Base-by-base conservation (phyloP, 2,329 filamentous ascomycete genomes). In the Fusarium sp. region DNA sequence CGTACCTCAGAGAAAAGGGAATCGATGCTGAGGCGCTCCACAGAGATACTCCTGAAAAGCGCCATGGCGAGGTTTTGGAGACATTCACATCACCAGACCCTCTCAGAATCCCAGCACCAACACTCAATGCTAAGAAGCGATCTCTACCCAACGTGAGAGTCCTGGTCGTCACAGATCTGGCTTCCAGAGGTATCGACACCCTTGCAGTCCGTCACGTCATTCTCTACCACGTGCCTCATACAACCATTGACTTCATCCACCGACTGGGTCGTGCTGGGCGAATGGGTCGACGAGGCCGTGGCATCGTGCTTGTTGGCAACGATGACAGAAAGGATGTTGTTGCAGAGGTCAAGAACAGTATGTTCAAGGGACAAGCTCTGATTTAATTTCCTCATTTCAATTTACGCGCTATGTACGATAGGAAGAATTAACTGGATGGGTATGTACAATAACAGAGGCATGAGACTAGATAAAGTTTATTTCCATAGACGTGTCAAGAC, bases 161-260 rank as follows among this genome's bases (percentile, higher is more conserved):
- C 13, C 88, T 99, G 41, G 95, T 99, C 5, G 96, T 94, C 15
- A 99, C 96, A 1, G 96, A 99, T 80, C 83, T 99, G 62, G 94
- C 93, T 7, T 97, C 94, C 8, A 85, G 96, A 72, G 96, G 96
- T 68, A 97, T 99, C 74, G 96, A 99, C 80, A 99, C 96, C 0
- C 82, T 98, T 30, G 92, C 93, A 20, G 95, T 98, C 20, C 88
- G 93, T 61, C 93, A 97, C 72, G 96, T 99, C 55, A 91, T 99
- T 58, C 83, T 99, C 27, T 98, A 97, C 80, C 94, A 99, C 78
- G 95, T 99, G n/a, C 96, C 96, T 7, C 95, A 98, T 78, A 97
- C 93, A 0, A 97, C 94, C 0, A 97, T 99, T 65, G 97, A 99
- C 80, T 99, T 99, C 76, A 98, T 99, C 76, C 97, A 99, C 80